These are phyloP conservation scores for Blastobotrys parvus DNA, from an alignment of 805 yeast genomes.

Conservation along the genomic window DNA sequence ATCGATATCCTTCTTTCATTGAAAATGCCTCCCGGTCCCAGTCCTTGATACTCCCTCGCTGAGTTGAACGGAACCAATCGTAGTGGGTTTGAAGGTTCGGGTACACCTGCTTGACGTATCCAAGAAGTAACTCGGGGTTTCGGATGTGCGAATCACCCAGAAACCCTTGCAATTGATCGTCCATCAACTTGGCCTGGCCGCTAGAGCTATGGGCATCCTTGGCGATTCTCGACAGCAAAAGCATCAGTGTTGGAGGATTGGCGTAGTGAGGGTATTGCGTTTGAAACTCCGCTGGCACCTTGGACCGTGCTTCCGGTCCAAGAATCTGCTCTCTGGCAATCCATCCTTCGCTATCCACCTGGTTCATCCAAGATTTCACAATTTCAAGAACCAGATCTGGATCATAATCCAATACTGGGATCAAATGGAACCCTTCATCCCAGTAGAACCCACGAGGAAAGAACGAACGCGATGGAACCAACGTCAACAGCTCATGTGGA, in stretches of 20 bases:
- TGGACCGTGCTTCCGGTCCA: conserved; percentile 82
- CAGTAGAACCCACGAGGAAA: conserved; percentile 97
- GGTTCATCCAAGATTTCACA: conserved; percentile 74
- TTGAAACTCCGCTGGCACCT: conserved; percentile 77
- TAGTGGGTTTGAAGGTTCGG: conserved; percentile 72
- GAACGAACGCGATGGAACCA: conserved; percentile 87
- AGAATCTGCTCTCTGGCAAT: conserved; percentile 91
- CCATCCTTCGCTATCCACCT: conserved; percentile 92
- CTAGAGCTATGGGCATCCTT: conserved; percentile 25
- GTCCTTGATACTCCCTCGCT: conserved; percentile 63
- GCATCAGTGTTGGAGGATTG: conserved; percentile 89
- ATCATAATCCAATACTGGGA: conserved; percentile 77
- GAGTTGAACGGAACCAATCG: conserved; percentile 78
- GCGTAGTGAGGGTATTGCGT: conserved; percentile 86
- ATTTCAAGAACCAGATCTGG: conserved; percentile 74
- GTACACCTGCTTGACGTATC: conserved; percentile 50
- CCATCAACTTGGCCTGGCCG: conserved; percentile 1
- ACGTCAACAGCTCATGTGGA: conserved; percentile 66
- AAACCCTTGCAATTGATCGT: conserved; percentile 4
- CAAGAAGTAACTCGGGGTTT: conserved; percentile 35
- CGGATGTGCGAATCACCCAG: conserved; percentile 42
- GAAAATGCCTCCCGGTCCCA: conserved; percentile 53
- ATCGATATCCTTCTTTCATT: conserved; percentile 63
- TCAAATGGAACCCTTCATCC: conserved; percentile 96
- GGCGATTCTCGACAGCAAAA: conserved; percentile 43